Evolutionary conservation across 306 rosid genomes (phyloP), one percentile per base, ranked within the genome.

Genomic region (Aeschynomene evenia): DNA sequence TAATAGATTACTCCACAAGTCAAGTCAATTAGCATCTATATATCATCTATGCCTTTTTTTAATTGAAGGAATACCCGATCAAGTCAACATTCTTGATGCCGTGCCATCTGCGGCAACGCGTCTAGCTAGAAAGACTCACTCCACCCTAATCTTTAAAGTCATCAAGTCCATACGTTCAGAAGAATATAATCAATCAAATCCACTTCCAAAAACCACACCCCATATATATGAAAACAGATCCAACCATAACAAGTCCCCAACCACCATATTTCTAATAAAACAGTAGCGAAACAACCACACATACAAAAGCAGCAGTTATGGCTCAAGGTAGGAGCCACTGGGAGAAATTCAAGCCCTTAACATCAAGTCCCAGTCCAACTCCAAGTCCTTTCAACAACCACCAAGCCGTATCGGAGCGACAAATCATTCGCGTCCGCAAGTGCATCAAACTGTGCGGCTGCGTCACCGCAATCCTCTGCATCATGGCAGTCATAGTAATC

Each of bases 401-500:
- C n/a, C 48, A 18, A 1, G 10, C 40, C 23, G 2, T 43, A 18
- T 33, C 51, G 3, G 68, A 70, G 4, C 9, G 1, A 7, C 29
- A 31, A 58, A 36, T 20, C 21, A 23, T 9, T 39, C 74, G 80
- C 4, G 14, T 68, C 1, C 48, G 22, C 21, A 83, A 12, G 22
- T 62, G 8, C 42, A 0, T 63, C 2, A 9, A 0, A 0, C 82
- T 87, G 19, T 82, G 83, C 14, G 84, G 79, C 13, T 86, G 85
- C 31, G 34, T 78, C 51, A 81, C 77, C 0, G 85, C 88, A 8
- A 20, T 88, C 51, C 0, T 84, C 2, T 63, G 82, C 46, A 14
- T 88, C 45, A 59, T 76, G 1, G 50, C 63, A 12, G 74, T 82
- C 16, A 74, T 78, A 20, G 9, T 84, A 23, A 4, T 83, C 18